Evolutionary conservation across 805 yeast species (phyloP), one percentile per base, ranked within the genome.

Genomic region (Saccharomyces jurei): DNA sequence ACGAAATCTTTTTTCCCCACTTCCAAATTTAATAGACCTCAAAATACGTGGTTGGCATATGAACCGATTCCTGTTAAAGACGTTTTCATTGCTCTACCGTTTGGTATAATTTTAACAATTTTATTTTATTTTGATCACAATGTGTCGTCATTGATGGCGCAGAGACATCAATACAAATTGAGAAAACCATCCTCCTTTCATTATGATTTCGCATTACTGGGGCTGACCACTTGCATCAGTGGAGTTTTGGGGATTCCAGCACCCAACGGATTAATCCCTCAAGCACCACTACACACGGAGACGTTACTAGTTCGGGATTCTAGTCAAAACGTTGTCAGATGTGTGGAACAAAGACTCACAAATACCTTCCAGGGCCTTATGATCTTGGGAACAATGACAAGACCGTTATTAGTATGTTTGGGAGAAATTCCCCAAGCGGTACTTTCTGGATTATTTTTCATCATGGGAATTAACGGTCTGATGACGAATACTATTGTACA

Each of bases 201-300:
- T 71, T 94, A 89, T 83, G 99, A 92, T 70, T 87, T 91, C 64
- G 78, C 86, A 46, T 71, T 94, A 26, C 74, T 92, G 36, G 98
- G 98, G 0, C 66, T 89, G 6, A 86, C 91, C 4, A 94, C 98
- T 0, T 95, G 96, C 0, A 69, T 92, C 0, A 77, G 96, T 2
- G 98, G 98, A 0, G 70, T 92, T 0, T 65, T 92, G 10, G 99
- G 98, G 0, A 77, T 94, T 1, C 99, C 98, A 0, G 90, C 97
- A 2, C 98, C 98, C 0, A 94, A 94, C 70, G 99, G 99, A 0
- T 75, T 92, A 31, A 92, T 92, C 48, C 99, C 99, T 1, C 99
- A 92, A 69, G 98, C 99, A 0, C 98, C 98, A 2, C 67, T 94
- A 36, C 99, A 92, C 63, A 90, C 98, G 0, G 80, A 79, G 46